These are phyloP conservation scores for Trichoderma polysporum DNA, from an alignment of 2,329 filamentous ascomycete species.

Conservation along the genomic window DNA sequence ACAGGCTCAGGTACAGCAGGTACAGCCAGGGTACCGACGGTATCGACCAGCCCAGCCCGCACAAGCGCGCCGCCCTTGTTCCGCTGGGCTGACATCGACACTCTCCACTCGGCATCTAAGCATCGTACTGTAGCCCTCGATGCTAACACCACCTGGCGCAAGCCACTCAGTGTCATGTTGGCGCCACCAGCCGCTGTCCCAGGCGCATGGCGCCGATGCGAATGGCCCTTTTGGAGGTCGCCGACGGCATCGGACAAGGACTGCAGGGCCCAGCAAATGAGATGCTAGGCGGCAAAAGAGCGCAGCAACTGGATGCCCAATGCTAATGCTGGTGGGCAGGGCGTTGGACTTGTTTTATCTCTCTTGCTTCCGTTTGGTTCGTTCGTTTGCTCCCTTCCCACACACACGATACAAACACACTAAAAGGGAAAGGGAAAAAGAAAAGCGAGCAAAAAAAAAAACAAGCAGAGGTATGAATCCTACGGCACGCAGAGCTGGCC, in stretches of 20 bases:
- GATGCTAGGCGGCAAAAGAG: not conserved
- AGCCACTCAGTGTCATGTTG: conserved; percentile 11
- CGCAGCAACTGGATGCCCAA: not conserved
- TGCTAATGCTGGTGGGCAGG: not conserved
- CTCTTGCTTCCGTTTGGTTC: conserved; percentile 1
- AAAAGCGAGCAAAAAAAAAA: not conserved
- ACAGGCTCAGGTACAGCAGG: not conserved
- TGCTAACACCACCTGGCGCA: not conserved
- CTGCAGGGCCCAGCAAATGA: conserved; percentile 4
- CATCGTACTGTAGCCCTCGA: not conserved
- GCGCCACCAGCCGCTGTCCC: not conserved
- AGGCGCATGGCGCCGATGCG: conserved; percentile 5
- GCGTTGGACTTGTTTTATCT: not conserved
- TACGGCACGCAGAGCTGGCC: not conserved
- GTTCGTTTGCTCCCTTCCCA: not conserved
- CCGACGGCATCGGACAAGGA: not conserved
- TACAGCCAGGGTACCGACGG: not conserved
- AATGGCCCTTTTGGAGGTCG: not conserved
- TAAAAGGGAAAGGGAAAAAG: not conserved
- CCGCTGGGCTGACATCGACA: not conserved
- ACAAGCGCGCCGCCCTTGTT: not conserved
- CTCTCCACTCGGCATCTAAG: not conserved
- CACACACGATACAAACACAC: not conserved
- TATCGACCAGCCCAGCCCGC: not conserved
- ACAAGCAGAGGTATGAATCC: not conserved